Evolutionary conservation across 169 alveolate genomes (phyloP).

Genomic region (Amoebophrya sp.): DNA sequence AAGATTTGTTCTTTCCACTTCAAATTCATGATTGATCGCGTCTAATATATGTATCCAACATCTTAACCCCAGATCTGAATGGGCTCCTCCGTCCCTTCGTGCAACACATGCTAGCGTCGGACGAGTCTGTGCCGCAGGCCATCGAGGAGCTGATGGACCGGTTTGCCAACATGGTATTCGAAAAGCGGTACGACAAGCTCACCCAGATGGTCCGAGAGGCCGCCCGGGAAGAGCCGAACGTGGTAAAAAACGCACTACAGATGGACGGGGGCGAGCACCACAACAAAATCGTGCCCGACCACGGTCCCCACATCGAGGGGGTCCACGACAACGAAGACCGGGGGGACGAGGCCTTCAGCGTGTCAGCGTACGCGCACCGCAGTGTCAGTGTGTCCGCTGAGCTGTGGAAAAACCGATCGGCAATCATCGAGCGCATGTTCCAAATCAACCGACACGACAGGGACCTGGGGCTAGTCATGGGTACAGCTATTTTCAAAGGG

Average conservation of each 20-base stretch:
- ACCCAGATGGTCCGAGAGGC: background rate
- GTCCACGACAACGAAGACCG: background rate
- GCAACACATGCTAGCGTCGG: background rate
- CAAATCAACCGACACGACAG: background rate
- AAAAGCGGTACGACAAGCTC: background rate
- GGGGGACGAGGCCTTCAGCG: background rate
- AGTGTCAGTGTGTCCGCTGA: background rate
- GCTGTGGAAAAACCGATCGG: background rate
- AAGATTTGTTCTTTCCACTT: too few species aligned
- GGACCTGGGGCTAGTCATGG: background rate
- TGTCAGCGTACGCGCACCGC: background rate
- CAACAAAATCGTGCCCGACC: background rate
- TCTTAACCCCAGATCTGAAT: conserved; percentile 5
- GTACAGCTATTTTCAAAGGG: background rate
- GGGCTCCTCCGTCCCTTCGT: background rate
- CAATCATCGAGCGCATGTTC: background rate
- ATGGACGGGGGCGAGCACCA: background rate
- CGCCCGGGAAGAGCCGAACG: background rate
- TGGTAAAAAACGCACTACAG: background rate
- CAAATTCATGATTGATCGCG: too few species aligned
- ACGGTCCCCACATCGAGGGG: background rate
- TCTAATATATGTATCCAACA: too few species aligned
- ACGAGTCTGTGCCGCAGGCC: background rate
- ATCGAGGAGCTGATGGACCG: background rate
- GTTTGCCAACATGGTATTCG: background rate